Conservation (phyloP, 2,329 filamentous ascomycete species). For the Trichocomaceae sp. region DNA sequence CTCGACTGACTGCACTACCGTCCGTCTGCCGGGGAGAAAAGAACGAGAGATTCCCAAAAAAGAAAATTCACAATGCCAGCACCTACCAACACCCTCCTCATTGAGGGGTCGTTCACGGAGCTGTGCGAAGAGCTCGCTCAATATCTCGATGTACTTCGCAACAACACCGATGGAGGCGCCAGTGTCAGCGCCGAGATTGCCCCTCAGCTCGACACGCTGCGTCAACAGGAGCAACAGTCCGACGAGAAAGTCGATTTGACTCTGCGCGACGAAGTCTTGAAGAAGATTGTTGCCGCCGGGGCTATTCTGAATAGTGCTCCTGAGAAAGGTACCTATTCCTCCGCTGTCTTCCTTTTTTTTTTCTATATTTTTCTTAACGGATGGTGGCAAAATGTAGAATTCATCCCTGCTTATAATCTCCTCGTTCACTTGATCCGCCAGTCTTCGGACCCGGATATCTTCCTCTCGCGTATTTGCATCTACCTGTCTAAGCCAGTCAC, state of each 20-base stretch:
- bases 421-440: conserved; percentile 88
- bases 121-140: conserved; percentile 90
- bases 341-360: not conserved
- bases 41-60: not conserved
- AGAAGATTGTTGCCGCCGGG: conserved; percentile 80
- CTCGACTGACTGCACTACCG: conserved; percentile 2
- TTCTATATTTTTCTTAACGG: no score
- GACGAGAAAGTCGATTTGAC: conserved; percentile 49
- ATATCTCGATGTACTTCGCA: conserved; percentile 79
- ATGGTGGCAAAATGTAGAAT: conserved; percentile 54
- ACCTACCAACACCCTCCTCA: conserved; percentile 57
- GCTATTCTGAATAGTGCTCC: conserved; percentile 72
- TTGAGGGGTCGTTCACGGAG: conserved; percentile 92
- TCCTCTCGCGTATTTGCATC: conserved; percentile 80
- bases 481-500: conserved; percentile 83
- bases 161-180: conserved; percentile 47
- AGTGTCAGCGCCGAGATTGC: conserved; percentile 58
- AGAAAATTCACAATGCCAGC: conserved; percentile 46
- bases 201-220: conserved; percentile 55
- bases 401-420: conserved; percentile 92
- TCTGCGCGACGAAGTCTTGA: conserved; percentile 75
- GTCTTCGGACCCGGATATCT: conserved; percentile 74
- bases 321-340: conserved; percentile 61
- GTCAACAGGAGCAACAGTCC: conserved; percentile 49
- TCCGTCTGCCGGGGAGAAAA: conserved; percentile 2